phyloP scores from a whole-genome alignment of 192 early-diverging fungal genomes.

The Entomortierella chlamydospora region DNA sequence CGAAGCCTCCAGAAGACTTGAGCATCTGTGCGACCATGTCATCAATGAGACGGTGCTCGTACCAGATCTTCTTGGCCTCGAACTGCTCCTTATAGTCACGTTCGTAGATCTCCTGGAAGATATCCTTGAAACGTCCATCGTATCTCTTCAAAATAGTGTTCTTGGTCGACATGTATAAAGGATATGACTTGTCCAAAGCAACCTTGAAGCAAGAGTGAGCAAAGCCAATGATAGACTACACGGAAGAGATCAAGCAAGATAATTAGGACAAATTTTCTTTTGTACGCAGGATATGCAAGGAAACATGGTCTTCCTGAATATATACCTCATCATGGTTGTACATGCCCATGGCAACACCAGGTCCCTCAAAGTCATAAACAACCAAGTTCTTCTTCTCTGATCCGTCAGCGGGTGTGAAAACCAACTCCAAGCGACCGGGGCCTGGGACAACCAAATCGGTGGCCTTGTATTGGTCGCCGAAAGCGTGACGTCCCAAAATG shows the following conservation, averaged over 20 bases:
- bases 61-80: conserved; percentile 91
- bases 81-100: conserved; percentile 84
- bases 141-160: conserved; percentile 97
- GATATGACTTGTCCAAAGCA: conserved; percentile 89
- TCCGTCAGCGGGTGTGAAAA: conserved; percentile 87
- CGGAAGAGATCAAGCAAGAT: neutral
- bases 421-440: conserved; percentile 89
- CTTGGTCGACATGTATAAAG: conserved; percentile 96
- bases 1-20: conserved; percentile 94
- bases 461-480: conserved; percentile 97
- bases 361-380: conserved; percentile 87
- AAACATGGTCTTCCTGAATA: neutral
- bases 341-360: conserved; percentile 96
- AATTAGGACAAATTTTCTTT: neutral
- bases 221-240: conserved; percentile 87
- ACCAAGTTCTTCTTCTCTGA: conserved; percentile 63
- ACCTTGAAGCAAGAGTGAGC: conserved; percentile 94
- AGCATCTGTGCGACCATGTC: conserved; percentile 99
- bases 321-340: conserved; percentile 83
- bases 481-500: conserved; percentile 95
- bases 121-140: conserved; percentile 98
- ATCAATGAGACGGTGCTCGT: conserved; percentile 98
- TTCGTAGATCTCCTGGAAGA: conserved; percentile 91
- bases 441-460: conserved; percentile 93
- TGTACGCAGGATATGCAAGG: no score